Percentiles rank a stretch among this genome's conserved stretches.
These are phyloP conservation scores for Eimeria zaria DNA, from an alignment of 169 alveolate species.

Conservation along the genomic window DNA sequence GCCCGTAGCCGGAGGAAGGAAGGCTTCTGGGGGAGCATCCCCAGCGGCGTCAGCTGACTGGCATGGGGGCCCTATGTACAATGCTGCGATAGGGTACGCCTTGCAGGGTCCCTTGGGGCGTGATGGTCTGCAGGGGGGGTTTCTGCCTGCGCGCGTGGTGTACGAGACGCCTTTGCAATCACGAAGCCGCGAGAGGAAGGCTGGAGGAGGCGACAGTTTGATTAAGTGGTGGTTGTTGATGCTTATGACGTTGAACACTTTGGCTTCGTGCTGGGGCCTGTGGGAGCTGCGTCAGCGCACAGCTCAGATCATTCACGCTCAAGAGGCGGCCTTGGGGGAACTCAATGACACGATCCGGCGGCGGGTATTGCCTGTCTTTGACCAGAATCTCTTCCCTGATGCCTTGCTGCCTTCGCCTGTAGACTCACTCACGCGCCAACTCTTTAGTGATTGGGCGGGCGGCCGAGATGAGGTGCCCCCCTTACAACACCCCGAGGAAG, in stretches of 20 bases:
- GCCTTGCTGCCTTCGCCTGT: constrained; percentile 17
- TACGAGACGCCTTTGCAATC: constrained; percentile 45
- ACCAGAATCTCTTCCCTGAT: constrained; percentile 21
- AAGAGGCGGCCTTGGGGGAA: constrained; percentile 70
- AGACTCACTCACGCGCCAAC: constrained; percentile 16
- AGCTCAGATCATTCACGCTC: constrained; percentile 42
- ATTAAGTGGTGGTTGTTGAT: constrained; percentile 38
- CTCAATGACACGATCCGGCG: constrained; percentile 22
- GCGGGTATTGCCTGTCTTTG: constrained; percentile 25
- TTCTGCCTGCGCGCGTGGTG: constrained; percentile 35
- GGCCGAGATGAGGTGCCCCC: not conserved
- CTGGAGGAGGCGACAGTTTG: not conserved
- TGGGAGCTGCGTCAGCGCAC: constrained; percentile 59
- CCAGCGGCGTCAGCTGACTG: constrained; percentile 41
- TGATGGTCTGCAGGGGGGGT: constrained; percentile 18
- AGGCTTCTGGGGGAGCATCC: constrained; percentile 29
- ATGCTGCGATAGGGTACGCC: constrained; percentile 7
- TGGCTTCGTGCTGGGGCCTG: constrained; percentile 32
- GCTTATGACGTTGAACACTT: constrained; percentile 41
- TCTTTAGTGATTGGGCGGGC: constrained; percentile 17
- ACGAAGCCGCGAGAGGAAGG: not conserved
- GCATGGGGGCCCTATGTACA: constrained; percentile 32
- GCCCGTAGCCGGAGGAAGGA: not conserved
- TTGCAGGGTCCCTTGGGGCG: constrained; percentile 12
- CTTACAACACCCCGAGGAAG: not conserved